phyloP scores from a whole-genome alignment of 441 rosid genomes.

The Croton setiger region DNA sequence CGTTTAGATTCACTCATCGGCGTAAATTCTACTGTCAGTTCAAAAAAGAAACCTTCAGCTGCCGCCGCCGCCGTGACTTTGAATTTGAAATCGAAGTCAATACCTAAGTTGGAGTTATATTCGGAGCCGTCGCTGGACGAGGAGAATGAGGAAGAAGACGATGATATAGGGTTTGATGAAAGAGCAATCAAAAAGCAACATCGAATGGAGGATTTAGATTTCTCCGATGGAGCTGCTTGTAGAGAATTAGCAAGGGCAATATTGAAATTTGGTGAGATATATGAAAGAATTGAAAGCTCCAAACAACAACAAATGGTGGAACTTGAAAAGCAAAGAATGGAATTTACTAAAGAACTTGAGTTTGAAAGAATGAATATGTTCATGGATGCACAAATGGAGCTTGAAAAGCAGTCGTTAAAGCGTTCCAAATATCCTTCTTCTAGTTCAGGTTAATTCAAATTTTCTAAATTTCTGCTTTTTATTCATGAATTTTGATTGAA shows the following conservation, averaged over 20 bases:
- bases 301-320: conserved; percentile 70
- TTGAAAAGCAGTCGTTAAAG: conserved; percentile 39
- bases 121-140: conserved; percentile 37
- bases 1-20: conserved; percentile 55
- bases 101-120: conserved; percentile 17
- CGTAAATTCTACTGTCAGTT: conserved; percentile 7
- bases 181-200: conserved; percentile 43
- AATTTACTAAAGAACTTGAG: conserved; percentile 67
- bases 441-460: conserved; percentile 25
- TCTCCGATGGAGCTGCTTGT: conserved; percentile 47
- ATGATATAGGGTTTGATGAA: conserved; percentile 37
- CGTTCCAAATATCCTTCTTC: conserved; percentile 18
- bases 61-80: conserved; percentile 13
- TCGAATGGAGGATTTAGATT: conserved; percentile 44
- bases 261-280: conserved; percentile 61
- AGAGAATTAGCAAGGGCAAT: conserved; percentile 70
- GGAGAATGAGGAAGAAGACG: conserved; percentile 36
- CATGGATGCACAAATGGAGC: conserved; percentile 60
- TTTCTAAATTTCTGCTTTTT: conserved; percentile 3
- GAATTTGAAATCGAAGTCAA: conserved; percentile 23
- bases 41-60: conserved; percentile 29
- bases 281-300: conserved; percentile 62
- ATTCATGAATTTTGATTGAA: background rate
- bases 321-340: conserved; percentile 80
- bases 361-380: conserved; percentile 70